Conservation (phyloP, 2,329 filamentous ascomycete species). For the Penicillium sp. region DNA sequence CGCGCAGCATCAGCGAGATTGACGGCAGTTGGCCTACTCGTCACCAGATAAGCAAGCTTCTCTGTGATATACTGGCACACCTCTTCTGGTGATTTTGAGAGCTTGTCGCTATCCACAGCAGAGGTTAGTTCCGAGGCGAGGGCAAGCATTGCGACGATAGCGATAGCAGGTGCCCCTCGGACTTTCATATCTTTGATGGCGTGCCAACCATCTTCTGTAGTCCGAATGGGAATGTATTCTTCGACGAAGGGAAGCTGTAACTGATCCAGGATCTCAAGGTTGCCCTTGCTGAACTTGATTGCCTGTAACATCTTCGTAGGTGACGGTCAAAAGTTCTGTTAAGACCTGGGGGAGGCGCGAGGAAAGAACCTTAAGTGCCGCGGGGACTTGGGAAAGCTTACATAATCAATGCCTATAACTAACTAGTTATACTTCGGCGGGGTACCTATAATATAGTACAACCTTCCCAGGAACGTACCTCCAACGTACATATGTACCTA, state of each 20-base stretch:
- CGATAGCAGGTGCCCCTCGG: slow-evolving; percentile 85
- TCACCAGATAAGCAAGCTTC: slow-evolving; percentile 81
- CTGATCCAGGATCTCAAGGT: slow-evolving; percentile 62
- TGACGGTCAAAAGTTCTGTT: not conserved
- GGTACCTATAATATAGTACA: not conserved
- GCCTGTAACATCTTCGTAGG: slow-evolving; percentile 56
- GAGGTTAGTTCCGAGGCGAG: slow-evolving; percentile 77
- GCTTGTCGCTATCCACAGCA: slow-evolving; percentile 34
- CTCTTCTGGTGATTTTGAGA: slow-evolving; percentile 56
- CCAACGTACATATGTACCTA: not conserved
- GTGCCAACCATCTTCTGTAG: slow-evolving; percentile 61
- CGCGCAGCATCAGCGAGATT: slow-evolving; percentile 87
- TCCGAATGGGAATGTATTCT: slow-evolving; percentile 54
- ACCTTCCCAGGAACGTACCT: not conserved
- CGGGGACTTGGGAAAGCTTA: not conserved
- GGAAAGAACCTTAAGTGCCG: not conserved
- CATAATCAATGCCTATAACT: slow-evolving; percentile 1
- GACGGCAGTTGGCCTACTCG: slow-evolving; percentile 88
- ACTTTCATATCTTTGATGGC: slow-evolving; percentile 65
- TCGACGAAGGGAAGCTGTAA: slow-evolving; percentile 60
- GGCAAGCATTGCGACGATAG: slow-evolving; percentile 90
- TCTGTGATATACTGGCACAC: slow-evolving; percentile 66
- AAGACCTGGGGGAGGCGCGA: not conserved
- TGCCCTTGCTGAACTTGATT: slow-evolving; percentile 57
- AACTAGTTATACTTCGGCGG: no score